Percentiles rank a stretch among this genome's conserved stretches.
Conservation (phyloP, 164 flowering plant species). For the Cinnamomum micranthum region DNA sequence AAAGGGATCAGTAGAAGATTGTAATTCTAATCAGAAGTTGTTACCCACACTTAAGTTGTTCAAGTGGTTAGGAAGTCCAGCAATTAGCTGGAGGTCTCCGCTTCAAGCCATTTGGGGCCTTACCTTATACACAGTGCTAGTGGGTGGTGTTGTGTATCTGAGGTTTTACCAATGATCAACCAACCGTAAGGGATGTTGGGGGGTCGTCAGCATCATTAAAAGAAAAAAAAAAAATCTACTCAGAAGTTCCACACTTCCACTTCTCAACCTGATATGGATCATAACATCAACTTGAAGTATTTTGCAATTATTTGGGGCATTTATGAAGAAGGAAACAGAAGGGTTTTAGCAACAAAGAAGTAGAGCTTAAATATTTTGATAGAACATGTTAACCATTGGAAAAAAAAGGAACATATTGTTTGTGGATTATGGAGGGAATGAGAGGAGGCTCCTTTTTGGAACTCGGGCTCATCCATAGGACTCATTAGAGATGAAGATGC, state of each 20-base stretch:
- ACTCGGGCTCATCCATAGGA: not conserved
- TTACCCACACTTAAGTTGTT: too few relatives aligned
- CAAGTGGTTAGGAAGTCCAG: too few relatives aligned
- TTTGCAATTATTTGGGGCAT: not conserved
- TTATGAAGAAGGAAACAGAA: not conserved
- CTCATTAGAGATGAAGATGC: too few relatives aligned
- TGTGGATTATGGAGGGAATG: not conserved
- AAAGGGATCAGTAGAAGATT: conserved; percentile 8
- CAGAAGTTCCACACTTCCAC: not conserved
- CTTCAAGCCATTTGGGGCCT: too few relatives aligned
- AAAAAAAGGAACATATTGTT: not conserved
- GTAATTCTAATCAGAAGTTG: not conserved
- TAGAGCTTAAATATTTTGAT: not conserved
- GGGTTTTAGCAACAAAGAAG: not conserved
- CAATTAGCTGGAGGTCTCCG: too few relatives aligned
- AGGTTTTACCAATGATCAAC: too few relatives aligned
- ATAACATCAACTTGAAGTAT: not conserved
- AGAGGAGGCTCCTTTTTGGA: not conserved
- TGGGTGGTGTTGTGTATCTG: too few relatives aligned
- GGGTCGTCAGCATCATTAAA: too few relatives aligned
- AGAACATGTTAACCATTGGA: not conserved
- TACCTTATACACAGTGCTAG: too few relatives aligned
- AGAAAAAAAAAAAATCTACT: too few relatives aligned
- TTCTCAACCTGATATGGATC: not conserved
- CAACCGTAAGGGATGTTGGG: too few relatives aligned